phyloP scores from a whole-genome alignment of 345 rosid genomes.

The Camelina neglecta region DNA sequence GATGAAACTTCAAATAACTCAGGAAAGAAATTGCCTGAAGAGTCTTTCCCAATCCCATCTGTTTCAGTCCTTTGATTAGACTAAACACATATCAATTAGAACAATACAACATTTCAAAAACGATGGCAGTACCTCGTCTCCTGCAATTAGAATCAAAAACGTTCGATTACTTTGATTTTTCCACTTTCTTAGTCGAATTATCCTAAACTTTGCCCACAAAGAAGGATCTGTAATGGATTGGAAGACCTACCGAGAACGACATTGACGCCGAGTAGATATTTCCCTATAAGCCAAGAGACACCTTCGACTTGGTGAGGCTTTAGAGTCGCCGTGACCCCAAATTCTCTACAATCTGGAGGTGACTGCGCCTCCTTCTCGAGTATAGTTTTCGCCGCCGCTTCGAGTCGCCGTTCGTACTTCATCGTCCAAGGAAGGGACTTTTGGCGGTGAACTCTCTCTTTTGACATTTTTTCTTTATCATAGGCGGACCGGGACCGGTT shows the following conservation, averaged over 20 bases:
- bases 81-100: constrained; percentile 3
- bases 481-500: background rate
- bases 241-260: constrained; percentile 63
- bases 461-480: background rate
- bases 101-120: constrained; percentile 20
- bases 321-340: constrained; percentile 65
- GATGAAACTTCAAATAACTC: constrained; percentile 73
- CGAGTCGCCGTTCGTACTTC: constrained; percentile 70
- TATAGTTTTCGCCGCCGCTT: constrained; percentile 59
- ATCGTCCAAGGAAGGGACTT: constrained; percentile 41
- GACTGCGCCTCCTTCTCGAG: constrained; percentile 48
- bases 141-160: constrained; percentile 52
- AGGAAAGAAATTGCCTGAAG: constrained; percentile 80
- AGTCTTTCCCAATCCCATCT: constrained; percentile 97
- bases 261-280: constrained; percentile 73
- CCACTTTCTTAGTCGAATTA: background rate
- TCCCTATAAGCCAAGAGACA: constrained; percentile 75
- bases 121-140: constrained; percentile 66
- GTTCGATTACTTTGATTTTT: background rate
- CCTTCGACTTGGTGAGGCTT: constrained; percentile 88
- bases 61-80: constrained; percentile 33
- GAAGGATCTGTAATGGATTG: background rate
- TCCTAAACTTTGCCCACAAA: background rate
- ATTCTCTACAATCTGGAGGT: constrained; percentile 44
- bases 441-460: constrained; percentile 40